These are phyloP conservation scores for Strobilomyces echinocephalus DNA, from an alignment of 768 basidiomycete genomes.

Conservation along the genomic window DNA sequence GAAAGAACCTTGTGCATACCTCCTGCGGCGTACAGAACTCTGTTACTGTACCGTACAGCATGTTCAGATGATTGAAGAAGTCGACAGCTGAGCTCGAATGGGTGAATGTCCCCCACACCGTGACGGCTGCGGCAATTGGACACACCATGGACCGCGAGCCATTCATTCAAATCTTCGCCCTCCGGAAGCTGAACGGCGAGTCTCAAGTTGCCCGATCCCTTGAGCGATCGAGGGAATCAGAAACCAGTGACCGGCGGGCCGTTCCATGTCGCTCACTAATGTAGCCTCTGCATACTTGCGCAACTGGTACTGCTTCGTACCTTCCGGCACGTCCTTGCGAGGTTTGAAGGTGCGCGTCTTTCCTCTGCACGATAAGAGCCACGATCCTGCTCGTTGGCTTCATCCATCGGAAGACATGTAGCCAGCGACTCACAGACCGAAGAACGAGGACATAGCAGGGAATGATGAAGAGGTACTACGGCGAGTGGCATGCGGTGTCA, in stretches of 20 bases:
- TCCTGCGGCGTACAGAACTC: conserved; percentile 96
- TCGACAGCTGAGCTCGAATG: conserved; percentile 72
- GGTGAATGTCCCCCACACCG: background rate
- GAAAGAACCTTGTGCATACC: conserved; percentile 40
- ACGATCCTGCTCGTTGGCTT: conserved; percentile 11
- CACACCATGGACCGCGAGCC: conserved; percentile 98
- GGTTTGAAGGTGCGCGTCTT: conserved; percentile 97
- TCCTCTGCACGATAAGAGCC: conserved; percentile 45
- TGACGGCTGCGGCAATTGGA: conserved; percentile 3
- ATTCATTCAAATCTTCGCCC: conserved; percentile 95
- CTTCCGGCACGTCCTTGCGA: conserved; percentile 89
- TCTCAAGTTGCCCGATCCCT: conserved; percentile 95
- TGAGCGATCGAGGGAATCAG: conserved; percentile 11
- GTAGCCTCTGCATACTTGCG: conserved; percentile 98
- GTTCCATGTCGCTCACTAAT: conserved; percentile 43
- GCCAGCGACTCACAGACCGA: conserved; percentile 62
- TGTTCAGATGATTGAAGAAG: conserved; percentile 99
- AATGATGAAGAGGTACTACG: conserved; percentile 9
- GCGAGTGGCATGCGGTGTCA: conserved; percentile 2
- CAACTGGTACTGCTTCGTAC: conserved; percentile 96
- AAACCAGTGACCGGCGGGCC: background rate
- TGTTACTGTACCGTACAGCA: conserved; percentile 97
- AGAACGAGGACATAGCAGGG: conserved; percentile 75
- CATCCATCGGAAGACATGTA: conserved; percentile 2
- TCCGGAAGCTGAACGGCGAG: conserved; percentile 92